These are phyloP conservation scores for Entomortierella beljakovae DNA, from an alignment of 192 early-diverging fungal genomes.

Conservation along the genomic window DNA sequence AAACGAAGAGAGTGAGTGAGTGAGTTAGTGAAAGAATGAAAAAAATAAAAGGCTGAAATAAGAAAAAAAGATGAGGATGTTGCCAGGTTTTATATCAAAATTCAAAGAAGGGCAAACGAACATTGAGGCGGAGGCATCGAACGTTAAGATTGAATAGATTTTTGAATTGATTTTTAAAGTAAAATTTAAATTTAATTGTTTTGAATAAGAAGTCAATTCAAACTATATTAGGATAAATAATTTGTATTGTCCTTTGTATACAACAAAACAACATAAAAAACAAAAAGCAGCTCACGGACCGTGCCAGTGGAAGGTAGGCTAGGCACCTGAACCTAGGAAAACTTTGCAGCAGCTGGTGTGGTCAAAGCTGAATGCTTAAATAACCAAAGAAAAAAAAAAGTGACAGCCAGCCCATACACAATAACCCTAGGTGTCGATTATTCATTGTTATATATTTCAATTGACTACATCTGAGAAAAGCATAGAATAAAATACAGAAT, in stretches of 20 bases:
- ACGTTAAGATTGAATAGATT: slow-evolving; percentile 11
- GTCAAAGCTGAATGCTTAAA: too few species aligned
- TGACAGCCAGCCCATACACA: too few species aligned
- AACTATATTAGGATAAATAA: background rate
- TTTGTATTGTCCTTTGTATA: background rate
- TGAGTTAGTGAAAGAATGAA: background rate
- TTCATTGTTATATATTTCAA: too few species aligned
- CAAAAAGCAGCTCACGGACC: slow-evolving; percentile 7
- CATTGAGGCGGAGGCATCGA: slow-evolving; percentile 7
- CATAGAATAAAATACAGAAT: too few species aligned
- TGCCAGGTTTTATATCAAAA: background rate
- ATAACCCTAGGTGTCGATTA: too few species aligned
- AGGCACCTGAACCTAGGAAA: too few species aligned
- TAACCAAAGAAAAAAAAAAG: too few species aligned
- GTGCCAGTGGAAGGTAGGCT: background rate
- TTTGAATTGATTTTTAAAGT: background rate
- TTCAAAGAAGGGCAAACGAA: slow-evolving; percentile 9
- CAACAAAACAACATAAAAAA: background rate
- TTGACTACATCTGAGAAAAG: too few species aligned
- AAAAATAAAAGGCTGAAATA: background rate
- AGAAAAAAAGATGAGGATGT: background rate
- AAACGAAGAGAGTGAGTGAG: background rate
- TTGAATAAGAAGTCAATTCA: slow-evolving; percentile 1
- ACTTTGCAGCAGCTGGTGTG: too few species aligned
- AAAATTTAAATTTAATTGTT: too few species aligned